Evolutionary conservation across 176 grass and related monocot species (phyloP).

Genomic region (Otatea glauca): DNA sequence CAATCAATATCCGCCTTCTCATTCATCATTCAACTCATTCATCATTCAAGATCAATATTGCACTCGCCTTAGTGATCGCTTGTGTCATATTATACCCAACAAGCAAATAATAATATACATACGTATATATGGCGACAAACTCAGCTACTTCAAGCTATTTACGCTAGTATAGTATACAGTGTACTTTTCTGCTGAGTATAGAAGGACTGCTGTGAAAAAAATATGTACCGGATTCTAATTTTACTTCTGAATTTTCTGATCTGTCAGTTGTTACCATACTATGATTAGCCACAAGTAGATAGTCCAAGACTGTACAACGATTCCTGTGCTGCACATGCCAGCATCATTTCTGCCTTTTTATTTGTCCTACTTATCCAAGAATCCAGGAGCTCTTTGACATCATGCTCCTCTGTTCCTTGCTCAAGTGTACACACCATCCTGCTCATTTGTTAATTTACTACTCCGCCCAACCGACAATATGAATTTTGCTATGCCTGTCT

Average conservation of each 20-base stretch:
- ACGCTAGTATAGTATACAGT: background rate
- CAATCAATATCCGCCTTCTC: background rate
- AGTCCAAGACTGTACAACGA: constrained; percentile 3
- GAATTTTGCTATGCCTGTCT: background rate
- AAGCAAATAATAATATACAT: background rate
- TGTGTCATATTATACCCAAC: background rate
- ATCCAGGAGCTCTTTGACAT: constrained; percentile 17
- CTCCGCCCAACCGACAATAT: background rate
- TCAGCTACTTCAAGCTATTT: background rate
- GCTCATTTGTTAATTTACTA: background rate
- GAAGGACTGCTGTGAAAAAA: background rate
- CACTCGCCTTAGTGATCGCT: background rate
- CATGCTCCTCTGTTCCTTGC: background rate
- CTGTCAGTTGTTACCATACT: too few species aligned
- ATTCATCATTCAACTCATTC: background rate
- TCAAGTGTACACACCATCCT: background rate
- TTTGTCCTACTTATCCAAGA: constrained; percentile 29
- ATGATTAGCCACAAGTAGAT: background rate
- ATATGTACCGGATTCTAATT: background rate
- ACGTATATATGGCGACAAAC: background rate
- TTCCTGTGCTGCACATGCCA: constrained; percentile 32
- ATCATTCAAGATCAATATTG: background rate
- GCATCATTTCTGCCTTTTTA: constrained; percentile 8
- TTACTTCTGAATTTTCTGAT: background rate
- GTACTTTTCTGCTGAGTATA: background rate